A percentile compares a stretch with the other conserved stretches of the same genome.
Evolutionary conservation across 257 asterid species (phyloP).

Genomic region (Parsonsia alboflavescens): DNA sequence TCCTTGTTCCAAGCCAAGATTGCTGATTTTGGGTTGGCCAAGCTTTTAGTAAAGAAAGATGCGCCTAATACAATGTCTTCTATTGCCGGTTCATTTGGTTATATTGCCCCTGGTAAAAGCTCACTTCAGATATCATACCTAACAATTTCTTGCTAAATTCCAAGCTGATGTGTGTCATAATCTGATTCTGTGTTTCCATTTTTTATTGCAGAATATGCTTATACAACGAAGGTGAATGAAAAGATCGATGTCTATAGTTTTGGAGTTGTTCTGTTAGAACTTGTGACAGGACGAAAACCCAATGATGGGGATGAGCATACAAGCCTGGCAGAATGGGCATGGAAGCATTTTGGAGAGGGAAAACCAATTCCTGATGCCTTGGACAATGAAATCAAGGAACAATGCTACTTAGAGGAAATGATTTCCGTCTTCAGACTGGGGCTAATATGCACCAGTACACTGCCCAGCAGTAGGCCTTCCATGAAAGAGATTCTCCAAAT

Average conservation of each 20-base stretch:
- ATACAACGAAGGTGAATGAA: constrained; percentile 37
- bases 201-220: constrained; percentile 65
- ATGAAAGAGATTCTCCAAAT: constrained; percentile 69
- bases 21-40: constrained; percentile 67
- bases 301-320: constrained; percentile 54
- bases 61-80: constrained; percentile 48
- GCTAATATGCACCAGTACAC: constrained; percentile 57
- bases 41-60: constrained; percentile 37
- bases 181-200: neutral
- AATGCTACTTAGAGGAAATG: constrained; percentile 48
- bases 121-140: neutral
- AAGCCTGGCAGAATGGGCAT: constrained; percentile 88
- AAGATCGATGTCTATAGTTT: constrained; percentile 41
- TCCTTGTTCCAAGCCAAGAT: constrained; percentile 46
- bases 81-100: constrained; percentile 65
- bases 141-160: neutral
- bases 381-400: constrained; percentile 47
- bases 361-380: constrained; percentile 31
- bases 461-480: constrained; percentile 63
- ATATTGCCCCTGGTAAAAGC: constrained; percentile 64
- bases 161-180: neutral
- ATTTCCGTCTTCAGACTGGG: constrained; percentile 55
- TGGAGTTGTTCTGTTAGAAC: constrained; percentile 41
- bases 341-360: constrained; percentile 60
- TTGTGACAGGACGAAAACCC: constrained; percentile 50